Percentiles rank a stretch among this genome's conserved stretches.
Evolutionary conservation across 2,329 filamentous ascomycete species (phyloP).

Genomic region (Fusarium dlaminii): DNA sequence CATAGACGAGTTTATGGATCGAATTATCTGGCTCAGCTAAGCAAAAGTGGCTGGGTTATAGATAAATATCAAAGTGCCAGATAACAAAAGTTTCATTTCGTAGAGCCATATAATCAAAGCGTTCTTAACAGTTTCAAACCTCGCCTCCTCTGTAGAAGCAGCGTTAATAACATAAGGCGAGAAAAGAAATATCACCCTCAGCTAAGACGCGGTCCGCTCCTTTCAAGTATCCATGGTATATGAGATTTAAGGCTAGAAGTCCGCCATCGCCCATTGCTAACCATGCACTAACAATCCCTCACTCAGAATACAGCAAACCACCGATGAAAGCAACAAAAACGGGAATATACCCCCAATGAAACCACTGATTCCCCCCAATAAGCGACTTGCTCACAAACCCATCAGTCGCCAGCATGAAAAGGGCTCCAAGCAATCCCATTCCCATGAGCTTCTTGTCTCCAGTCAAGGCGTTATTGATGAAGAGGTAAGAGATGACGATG

Average conservation of each 20-base stretch:
- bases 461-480: slow-evolving; percentile 20
- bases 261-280: fast-evolving
- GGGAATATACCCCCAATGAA: slow-evolving; percentile 32
- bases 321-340: background rate
- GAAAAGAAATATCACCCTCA: background rate
- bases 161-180: too few species aligned
- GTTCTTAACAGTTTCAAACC: fast-evolving
- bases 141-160: fast-evolving
- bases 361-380: slow-evolving; percentile 33
- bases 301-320: slow-evolving; percentile 8
- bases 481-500: slow-evolving; percentile 28
- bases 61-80: background rate
- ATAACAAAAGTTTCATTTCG: background rate
- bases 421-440: background rate
- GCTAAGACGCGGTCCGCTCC: background rate
- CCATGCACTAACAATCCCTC: background rate
- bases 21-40: fast-evolving
- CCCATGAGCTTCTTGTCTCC: slow-evolving; percentile 21
- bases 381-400: slow-evolving; percentile 25
- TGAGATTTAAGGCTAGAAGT: too few species aligned
- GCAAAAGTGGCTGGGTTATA: fast-evolving
- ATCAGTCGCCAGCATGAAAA: slow-evolving; percentile 19
- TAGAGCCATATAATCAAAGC: background rate
- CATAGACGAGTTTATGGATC: fast-evolving
- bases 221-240: fast-evolving